phyloP scores from a whole-genome alignment of 352 stramenopile genomes.

The Globisporangium barbulae region DNA sequence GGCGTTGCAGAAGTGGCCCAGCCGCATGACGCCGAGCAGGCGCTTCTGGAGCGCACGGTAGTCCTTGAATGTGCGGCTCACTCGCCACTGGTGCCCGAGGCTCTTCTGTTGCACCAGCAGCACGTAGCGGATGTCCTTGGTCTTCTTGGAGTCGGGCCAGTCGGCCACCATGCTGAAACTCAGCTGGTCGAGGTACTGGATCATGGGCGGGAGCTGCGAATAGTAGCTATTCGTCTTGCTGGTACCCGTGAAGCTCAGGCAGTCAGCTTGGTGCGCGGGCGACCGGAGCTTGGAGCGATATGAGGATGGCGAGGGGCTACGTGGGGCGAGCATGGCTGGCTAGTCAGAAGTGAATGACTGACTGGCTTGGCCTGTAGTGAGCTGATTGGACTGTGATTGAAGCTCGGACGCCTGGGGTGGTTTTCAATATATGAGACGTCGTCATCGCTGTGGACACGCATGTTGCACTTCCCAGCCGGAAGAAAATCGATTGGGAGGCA shows the following conservation, averaged over 20 bases:
- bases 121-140: slow-evolving; percentile 8
- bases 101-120: neutral
- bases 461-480: neutral
- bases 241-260: slow-evolving; percentile 3
- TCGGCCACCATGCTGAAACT: neutral
- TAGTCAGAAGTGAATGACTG: neutral
- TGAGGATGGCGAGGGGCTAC: neutral
- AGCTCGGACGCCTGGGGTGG: neutral
- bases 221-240: neutral
- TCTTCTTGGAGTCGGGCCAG: neutral
- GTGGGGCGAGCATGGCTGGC: too few species aligned
- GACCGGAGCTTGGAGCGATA: neutral
- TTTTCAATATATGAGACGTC: neutral
- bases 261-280: neutral
- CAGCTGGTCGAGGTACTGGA: slow-evolving; percentile 10
- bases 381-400: neutral
- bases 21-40: slow-evolving; percentile 35
- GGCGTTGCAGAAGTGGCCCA: slow-evolving; percentile 51
- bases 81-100: neutral
- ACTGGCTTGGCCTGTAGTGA: neutral
- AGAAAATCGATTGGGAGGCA: neutral
- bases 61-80: slow-evolving; percentile 18
- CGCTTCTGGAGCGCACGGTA: slow-evolving; percentile 36
- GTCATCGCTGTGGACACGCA: neutral
- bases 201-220: neutral